Percentiles rank a stretch among this genome's conserved stretches.
These are phyloP conservation scores for Camelina laxa DNA, from an alignment of 345 rosid genomes.

Conservation along the genomic window DNA sequence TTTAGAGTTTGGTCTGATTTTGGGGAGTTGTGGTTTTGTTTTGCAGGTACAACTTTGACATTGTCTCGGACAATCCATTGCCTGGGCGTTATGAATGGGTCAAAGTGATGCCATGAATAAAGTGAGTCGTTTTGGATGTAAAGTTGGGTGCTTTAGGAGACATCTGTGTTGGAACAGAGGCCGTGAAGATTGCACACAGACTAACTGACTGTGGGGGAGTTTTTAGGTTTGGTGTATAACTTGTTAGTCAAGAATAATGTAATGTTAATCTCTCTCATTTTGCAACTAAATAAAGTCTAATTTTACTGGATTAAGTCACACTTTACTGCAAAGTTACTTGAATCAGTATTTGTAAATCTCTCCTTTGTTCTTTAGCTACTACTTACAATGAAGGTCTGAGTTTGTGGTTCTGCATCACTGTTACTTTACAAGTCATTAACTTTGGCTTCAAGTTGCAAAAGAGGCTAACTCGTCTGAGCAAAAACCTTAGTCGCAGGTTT, in stretches of 20 bases:
- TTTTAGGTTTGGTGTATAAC: conserved; percentile 31
- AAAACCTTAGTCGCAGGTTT: conserved; percentile 23
- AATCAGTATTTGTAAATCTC: not conserved
- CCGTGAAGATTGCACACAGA: conserved; percentile 41
- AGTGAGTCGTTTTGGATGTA: conserved; percentile 7
- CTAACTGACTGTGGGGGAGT: conserved; percentile 31
- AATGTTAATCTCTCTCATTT: conserved; percentile 27
- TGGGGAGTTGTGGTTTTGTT: not conserved
- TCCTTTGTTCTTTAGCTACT: not conserved
- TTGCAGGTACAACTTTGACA: conserved; percentile 86
- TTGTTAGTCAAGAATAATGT: conserved; percentile 42
- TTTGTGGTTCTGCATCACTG: conserved; percentile 16
- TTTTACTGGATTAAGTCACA: not conserved
- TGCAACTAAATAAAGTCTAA: conserved; percentile 18
- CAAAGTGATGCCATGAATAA: conserved; percentile 58
- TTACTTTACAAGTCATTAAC: conserved; percentile 24
- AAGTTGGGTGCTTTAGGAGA: conserved; percentile 47
- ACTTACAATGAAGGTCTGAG: conserved; percentile 4
- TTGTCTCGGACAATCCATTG: conserved; percentile 68
- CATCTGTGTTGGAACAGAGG: conserved; percentile 47
- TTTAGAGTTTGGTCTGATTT: conserved; percentile 3
- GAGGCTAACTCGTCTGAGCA: conserved; percentile 29
- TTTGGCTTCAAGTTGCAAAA: conserved; percentile 28
- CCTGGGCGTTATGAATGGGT: conserved; percentile 84
- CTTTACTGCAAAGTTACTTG: not conserved